Conservation (phyloP, 495 filamentous ascomycete genomes). For the Annulohypoxylon bovei region DNA sequence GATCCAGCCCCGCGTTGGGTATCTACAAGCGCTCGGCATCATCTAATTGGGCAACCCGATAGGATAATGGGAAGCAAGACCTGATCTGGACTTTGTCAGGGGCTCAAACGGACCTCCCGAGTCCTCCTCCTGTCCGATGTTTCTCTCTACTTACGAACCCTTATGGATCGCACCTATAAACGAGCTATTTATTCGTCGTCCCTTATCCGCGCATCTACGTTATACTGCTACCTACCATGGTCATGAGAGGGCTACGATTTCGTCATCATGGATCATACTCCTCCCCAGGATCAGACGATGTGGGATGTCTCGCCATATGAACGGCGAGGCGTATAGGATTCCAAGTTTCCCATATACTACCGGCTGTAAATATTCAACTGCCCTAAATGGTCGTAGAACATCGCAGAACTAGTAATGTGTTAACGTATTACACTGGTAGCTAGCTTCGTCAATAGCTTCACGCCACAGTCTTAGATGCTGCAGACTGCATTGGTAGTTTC, state of each 20-base stretch:
- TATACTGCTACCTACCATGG: slow-evolving; percentile 14
- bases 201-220: slow-evolving; percentile 21
- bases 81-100: slow-evolving; percentile 14
- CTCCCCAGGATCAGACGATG: slow-evolving; percentile 8
- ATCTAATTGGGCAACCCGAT: slow-evolving; percentile 41
- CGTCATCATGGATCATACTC: slow-evolving; percentile 30
- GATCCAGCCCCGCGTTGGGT: slow-evolving; percentile 41
- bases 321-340: not conserved
- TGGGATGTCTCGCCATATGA: slow-evolving; percentile 8
- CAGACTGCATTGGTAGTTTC: slow-evolving; percentile 8
- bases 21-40: slow-evolving; percentile 41
- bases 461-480: slow-evolving; percentile 1
- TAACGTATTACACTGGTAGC: not conserved
- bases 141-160: not conserved
- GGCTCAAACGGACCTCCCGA: slow-evolving; percentile 16
- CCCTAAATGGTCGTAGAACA: not conserved
- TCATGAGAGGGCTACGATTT: slow-evolving; percentile 19
- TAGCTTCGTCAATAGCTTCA: slow-evolving; percentile 6
- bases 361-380: not conserved
- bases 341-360: slow-evolving; percentile 1
- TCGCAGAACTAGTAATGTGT: not conserved
- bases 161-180: not conserved
- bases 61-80: slow-evolving; percentile 6
- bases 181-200: slow-evolving; percentile 15
- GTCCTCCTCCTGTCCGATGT: slow-evolving; percentile 1